A percentile compares a stretch with the other conserved stretches of the same genome.
phyloP scores from a whole-genome alignment of 2,329 filamentous ascomycete species.

The Pezicula radicicola region DNA sequence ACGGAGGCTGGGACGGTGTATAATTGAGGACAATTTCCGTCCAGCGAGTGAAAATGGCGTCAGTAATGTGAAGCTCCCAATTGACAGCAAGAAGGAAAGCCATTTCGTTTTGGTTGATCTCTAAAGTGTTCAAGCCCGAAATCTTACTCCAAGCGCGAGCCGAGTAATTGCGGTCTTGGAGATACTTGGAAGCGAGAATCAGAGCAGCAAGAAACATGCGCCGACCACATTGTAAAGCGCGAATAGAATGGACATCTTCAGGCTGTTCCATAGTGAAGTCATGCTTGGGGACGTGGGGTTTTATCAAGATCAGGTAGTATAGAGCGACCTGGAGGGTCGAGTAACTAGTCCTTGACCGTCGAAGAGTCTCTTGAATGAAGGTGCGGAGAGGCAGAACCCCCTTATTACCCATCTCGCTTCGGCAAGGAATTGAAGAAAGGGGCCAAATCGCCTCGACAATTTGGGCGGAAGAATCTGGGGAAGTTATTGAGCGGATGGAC shows the following conservation, averaged over 20 bases:
- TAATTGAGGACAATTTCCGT: conserved; percentile 87
- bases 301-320: conserved; percentile 94
- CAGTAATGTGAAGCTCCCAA: conserved; percentile 93
- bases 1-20: conserved; percentile 55
- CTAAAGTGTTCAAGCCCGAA: conserved; percentile 85
- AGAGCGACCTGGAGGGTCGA: conserved; percentile 95
- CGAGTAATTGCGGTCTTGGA: conserved; percentile 97
- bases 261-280: conserved; percentile 87
- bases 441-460: conserved; percentile 99
- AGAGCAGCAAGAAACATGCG: conserved; percentile 96
- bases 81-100: conserved; percentile 85
- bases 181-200: conserved; percentile 94
- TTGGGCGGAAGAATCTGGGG: conserved; percentile 88
- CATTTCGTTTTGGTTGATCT: conserved; percentile 97
- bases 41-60: conserved; percentile 87
- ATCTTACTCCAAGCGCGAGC: conserved; percentile 99
- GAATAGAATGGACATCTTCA: conserved; percentile 66
- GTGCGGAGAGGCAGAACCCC: conserved; percentile 85
- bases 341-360: conserved; percentile 93
- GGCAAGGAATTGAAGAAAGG: conserved; percentile 75
- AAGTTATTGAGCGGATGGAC: conserved; percentile 31
- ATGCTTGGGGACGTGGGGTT: conserved; percentile 77
- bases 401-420: conserved; percentile 68
- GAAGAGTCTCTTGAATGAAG: conserved; percentile 96
- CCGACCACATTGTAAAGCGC: conserved; percentile 89